Evolutionary conservation across 75 land plant genomes (phyloP), one percentile per base, ranked within the genome.

Genomic region (Pinus tabuliformis): DNA sequence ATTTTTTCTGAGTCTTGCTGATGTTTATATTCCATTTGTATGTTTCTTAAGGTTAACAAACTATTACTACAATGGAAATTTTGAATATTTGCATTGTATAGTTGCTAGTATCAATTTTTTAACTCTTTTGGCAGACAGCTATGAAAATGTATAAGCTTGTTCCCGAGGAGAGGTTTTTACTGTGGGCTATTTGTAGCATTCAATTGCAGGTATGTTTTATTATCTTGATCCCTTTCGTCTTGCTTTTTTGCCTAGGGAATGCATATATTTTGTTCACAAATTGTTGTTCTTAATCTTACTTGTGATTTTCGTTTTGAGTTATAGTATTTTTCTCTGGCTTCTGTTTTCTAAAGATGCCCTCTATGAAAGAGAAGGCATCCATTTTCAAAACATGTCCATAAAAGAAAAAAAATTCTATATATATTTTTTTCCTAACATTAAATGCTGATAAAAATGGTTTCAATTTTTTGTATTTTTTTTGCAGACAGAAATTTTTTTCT

Each of bases 171-270:
- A 84, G 98, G 71, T 95, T 86, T 78, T 73, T 97, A 30, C 81
- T 97, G 8, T 97, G 99, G 99, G 98, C 98, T 54, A 85, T 97
- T 76, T 95, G 98, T 83, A 97, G 99, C 85, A 97, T 97, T 72
- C 91, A 89, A 62, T 82, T 97, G 79, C 99, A 97, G 96, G 98
- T 92, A 71, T 65, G 20, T 70, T 6, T 56, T 56, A 16, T 56
- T 30, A 5, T 49, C 26, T 58, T 57, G 36, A 70, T 60, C 78
- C 66, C 42, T 12, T 72, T 73, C 57, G 75, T 75, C 58, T 70
- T 58, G 30, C 21, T 68, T 24, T 49, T 64, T 64, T 64, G 16
- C 4, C 61, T 59, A 49, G 54, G 54, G 54, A 11, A 49, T 49
- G 11, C 54, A 49, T 49, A 49, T 11, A 49, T 49, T 9, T 49